Conservation (phyloP, 331 rosid genomes). For the Saraca asoca region DNA sequence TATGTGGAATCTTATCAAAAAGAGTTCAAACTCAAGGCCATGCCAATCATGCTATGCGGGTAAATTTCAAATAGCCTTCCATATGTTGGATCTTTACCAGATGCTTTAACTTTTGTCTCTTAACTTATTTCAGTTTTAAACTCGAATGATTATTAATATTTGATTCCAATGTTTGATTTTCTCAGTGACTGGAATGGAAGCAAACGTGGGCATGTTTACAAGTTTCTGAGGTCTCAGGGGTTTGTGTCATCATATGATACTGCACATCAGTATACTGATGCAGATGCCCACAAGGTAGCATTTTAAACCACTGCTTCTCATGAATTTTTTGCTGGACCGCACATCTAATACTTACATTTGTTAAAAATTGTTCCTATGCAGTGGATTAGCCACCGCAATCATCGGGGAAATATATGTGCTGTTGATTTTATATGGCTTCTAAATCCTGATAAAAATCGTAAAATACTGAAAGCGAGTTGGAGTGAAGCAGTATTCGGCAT, state of each 20-base stretch:
- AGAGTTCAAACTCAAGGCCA: conserved; percentile 79
- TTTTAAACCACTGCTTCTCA: conserved; percentile 9
- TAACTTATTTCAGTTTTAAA: conserved; percentile 2
- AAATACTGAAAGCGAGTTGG: conserved; percentile 83
- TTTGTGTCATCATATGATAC: conserved; percentile 93
- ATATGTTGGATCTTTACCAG: too few relatives aligned
- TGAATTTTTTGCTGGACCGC: conserved; percentile 8
- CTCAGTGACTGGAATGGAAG: conserved; percentile 98
- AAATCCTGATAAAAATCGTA: conserved; percentile 79
- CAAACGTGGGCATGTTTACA: conserved; percentile 97
- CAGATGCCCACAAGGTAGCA: conserved; percentile 85
- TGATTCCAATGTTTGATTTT: conserved; percentile 26
- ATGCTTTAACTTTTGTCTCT: too few relatives aligned
- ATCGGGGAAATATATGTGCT: conserved; percentile 90
- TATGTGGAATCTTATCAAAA: conserved; percentile 83
- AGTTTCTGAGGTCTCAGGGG: conserved; percentile 90
- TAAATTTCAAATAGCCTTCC: conserved; percentile 31
- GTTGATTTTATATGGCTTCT: conserved; percentile 99
- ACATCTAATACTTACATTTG: conserved; percentile 18
- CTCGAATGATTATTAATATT: background rate
- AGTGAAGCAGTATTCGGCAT: conserved; percentile 83
- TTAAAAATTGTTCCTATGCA: conserved; percentile 41
- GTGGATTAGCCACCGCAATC: conserved; percentile 98
- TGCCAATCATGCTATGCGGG: conserved; percentile 97
- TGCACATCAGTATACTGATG: conserved; percentile 87